Conservation (phyloP, 169 alveolate species). For the Plasmodium malariae region DNA sequence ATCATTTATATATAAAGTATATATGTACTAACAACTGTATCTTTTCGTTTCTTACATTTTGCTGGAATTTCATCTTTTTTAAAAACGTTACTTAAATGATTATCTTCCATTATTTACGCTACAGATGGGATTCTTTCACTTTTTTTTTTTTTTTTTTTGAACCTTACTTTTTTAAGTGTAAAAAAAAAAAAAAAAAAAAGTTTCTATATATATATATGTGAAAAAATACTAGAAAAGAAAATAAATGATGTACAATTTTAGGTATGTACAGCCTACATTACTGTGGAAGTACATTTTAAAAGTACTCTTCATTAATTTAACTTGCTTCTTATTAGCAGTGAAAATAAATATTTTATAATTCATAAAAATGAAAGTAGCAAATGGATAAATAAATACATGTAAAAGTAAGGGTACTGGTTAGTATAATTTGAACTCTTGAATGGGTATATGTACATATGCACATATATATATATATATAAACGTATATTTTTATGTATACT, state of each 20-base stretch:
- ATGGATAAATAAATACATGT: neutral
- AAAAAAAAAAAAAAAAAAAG: constrained; percentile 1
- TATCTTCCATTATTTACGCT: constrained; percentile 41
- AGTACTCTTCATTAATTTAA: neutral
- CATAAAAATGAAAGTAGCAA: neutral
- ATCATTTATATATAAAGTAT: neutral
- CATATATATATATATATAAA: neutral
- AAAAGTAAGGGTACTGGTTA: neutral
- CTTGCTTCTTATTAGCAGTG: neutral
- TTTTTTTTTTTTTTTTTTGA: constrained; percentile 49
- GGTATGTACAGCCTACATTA: no score
- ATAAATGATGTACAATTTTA: neutral
- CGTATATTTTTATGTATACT: neutral
- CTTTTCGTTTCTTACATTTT: constrained; percentile 62
- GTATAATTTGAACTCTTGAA: neutral
- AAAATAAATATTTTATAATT: no score
- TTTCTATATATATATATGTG: neutral
- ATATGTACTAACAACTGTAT: neutral
- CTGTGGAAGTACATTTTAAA: no score
- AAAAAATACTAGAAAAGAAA: neutral
- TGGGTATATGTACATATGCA: neutral
- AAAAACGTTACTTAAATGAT: constrained; percentile 29
- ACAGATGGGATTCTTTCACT: neutral
- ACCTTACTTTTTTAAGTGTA: constrained; percentile 6
- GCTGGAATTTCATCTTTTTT: constrained; percentile 74